A percentile compares a stretch with the other conserved stretches of the same genome.
phyloP scores from a whole-genome alignment of 2,329 filamentous ascomycete genomes.

The Rhinocladiella mackenziei region DNA sequence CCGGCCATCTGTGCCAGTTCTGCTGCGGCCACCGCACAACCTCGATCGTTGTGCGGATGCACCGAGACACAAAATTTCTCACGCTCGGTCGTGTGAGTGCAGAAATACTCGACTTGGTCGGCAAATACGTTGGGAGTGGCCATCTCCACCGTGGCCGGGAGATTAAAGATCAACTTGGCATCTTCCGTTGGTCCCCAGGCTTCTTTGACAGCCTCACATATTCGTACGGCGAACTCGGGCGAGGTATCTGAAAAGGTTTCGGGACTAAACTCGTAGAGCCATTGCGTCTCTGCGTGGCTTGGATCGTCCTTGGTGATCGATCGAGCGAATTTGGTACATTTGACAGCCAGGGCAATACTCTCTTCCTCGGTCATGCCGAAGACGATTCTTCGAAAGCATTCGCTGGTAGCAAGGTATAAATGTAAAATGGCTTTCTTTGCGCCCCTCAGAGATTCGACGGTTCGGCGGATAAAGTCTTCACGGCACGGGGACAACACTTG shows the following conservation, averaged over 20 bases:
- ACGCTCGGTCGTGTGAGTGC: constrained; percentile 73
- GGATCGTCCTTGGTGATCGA: constrained; percentile 82
- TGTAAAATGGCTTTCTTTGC: constrained; percentile 92
- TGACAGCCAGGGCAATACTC: constrained; percentile 73
- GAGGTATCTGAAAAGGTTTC: constrained; percentile 81
- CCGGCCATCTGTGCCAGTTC: constrained; percentile 96
- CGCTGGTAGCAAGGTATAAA: constrained; percentile 92
- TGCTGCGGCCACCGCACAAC: constrained; percentile 81
- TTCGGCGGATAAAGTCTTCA: constrained; percentile 82
- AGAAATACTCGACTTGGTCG: constrained; percentile 96
- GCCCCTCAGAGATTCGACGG: constrained; percentile 81
- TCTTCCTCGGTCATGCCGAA: constrained; percentile 84
- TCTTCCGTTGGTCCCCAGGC: constrained; percentile 76
- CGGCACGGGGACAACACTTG: constrained; percentile 91
- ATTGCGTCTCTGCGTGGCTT: constrained; percentile 53
- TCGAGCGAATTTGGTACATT: constrained; percentile 79
- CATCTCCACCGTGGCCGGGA: constrained; percentile 94
- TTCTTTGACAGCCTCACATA: constrained; percentile 89
- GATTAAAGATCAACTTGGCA: constrained; percentile 92
- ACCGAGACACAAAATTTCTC: constrained; percentile 85
- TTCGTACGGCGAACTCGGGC: constrained; percentile 73
- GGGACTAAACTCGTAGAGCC: constrained; percentile 49
- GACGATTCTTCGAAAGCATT: constrained; percentile 88
- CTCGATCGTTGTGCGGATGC: constrained; percentile 92
- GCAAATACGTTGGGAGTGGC: constrained; percentile 92